Percentiles rank a stretch among this genome's conserved stretches.
Evolutionary conservation across 257 asterid genomes (phyloP).

Genomic region (Perilla frutescens): DNA sequence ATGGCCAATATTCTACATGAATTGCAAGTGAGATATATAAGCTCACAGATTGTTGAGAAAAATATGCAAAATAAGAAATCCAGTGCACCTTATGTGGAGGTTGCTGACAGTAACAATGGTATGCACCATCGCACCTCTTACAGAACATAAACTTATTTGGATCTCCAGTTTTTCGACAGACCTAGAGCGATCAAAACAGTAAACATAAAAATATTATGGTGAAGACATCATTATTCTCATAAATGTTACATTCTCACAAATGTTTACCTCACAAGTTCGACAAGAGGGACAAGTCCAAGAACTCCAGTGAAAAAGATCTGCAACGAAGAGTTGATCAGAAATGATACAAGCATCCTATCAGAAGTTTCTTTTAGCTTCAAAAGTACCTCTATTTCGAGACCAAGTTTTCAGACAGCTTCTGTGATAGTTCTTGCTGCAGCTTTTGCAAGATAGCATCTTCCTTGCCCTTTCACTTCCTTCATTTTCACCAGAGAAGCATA

Average conservation of each 20-base stretch:
- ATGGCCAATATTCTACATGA: constrained; percentile 78
- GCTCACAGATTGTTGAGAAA: constrained; percentile 19
- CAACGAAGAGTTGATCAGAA: constrained; percentile 35
- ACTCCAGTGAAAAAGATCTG: constrained; percentile 99
- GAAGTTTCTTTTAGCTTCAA: constrained; percentile 28
- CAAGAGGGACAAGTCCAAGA: constrained; percentile 97
- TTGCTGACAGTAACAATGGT: constrained; percentile 92
- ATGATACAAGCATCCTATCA: constrained; percentile 30
- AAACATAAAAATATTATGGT: neutral
- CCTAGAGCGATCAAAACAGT: constrained; percentile 50
- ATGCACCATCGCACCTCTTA: constrained; percentile 96
- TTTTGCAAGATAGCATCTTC: constrained; percentile 88
- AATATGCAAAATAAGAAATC: constrained; percentile 26
- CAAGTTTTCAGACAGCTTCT: constrained; percentile 82
- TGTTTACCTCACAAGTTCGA: constrained; percentile 83
- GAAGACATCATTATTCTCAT: neutral
- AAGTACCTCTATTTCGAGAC: constrained; percentile 82
- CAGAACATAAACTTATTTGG: constrained; percentile 92
- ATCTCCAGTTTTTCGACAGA: constrained; percentile 88
- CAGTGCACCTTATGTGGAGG: constrained; percentile 93
- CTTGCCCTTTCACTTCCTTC: constrained; percentile 83
- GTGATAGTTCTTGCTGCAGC: constrained; percentile 89
- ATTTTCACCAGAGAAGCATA: constrained; percentile 82
- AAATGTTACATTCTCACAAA: constrained; percentile 11
- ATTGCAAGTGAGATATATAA: constrained; percentile 39